phyloP scores from a whole-genome alignment of 163 green algal genomes.

The Trebouxia gelatinosa region DNA sequence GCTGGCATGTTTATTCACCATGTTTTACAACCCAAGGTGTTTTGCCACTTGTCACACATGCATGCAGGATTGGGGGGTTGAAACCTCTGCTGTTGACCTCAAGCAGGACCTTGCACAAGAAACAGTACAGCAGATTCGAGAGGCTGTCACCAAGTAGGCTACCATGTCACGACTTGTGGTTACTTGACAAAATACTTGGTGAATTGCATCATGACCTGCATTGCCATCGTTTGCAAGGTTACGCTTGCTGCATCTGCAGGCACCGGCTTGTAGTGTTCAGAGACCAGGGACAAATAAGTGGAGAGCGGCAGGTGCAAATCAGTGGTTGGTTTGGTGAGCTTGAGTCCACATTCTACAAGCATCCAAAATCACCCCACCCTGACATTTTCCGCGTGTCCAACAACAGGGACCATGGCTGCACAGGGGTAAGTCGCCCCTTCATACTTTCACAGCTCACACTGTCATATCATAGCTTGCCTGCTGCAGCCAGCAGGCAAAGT shows the following conservation, averaged over 20 bases:
- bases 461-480: too few species aligned
- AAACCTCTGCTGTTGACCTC: conserved; percentile 34
- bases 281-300: conserved; percentile 46
- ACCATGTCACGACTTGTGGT: not conserved
- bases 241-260: conserved; percentile 22
- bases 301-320: conserved; percentile 49
- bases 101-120: conserved; percentile 10
- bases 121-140: conserved; percentile 17
- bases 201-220: not conserved
- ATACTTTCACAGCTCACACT: too few species aligned
- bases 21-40: not conserved
- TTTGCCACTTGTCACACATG: not conserved
- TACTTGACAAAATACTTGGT: not conserved
- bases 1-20: not conserved
- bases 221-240: not conserved
- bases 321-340: conserved; percentile 47
- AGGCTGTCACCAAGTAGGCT: conserved; percentile 30
- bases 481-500: too few species aligned
- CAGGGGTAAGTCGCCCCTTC: too few species aligned
- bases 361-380: conserved; percentile 43
- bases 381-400: conserved; percentile 59
- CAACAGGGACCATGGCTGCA: conserved; percentile 44
- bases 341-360: conserved; percentile 56
- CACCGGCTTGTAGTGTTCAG: conserved; percentile 49
- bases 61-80: conserved; percentile 26